These are phyloP conservation scores for Pseudogymnoascus sp. DNA, from an alignment of 2,329 filamentous ascomycete species.

Conservation along the genomic window DNA sequence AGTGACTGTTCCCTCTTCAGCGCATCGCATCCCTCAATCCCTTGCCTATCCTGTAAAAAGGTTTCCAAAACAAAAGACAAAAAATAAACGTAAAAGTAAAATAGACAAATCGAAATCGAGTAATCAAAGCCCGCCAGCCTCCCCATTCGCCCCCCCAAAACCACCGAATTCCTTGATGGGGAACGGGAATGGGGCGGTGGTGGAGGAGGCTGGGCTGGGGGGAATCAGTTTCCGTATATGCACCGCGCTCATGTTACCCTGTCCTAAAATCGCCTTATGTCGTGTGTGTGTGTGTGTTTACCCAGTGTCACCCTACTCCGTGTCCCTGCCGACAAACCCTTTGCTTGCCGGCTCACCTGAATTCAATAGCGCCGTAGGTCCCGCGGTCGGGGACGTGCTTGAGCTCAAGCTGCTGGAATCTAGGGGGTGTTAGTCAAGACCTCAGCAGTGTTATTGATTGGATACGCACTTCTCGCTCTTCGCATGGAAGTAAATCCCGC, in stretches of 20 bases:
- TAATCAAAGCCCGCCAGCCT: neutral
- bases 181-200: neutral
- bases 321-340: neutral
- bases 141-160: neutral
- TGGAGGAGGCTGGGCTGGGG: neutral
- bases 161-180: neutral
- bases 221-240: conserved; percentile 5
- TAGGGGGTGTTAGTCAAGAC: conserved; percentile 30
- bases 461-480: conserved; percentile 87
- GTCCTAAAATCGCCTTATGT: neutral
- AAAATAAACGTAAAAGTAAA: neutral
- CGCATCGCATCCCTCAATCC: neutral
- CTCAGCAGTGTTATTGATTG: neutral
- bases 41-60: neutral
- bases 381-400: conserved; percentile 80
- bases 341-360: conserved; percentile 48
- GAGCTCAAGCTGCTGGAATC: conserved; percentile 87
- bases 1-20: neutral
- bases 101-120: conserved; percentile 4
- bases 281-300: neutral
- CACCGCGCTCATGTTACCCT: conserved; percentile 4
- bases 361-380: conserved; percentile 80
- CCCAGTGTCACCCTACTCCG: neutral
- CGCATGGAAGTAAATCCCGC: conserved; percentile 94
- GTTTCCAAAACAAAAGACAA: neutral